Conservation (phyloP, 2,329 filamentous ascomycete genomes). For the Cladosporium oxysporum region DNA sequence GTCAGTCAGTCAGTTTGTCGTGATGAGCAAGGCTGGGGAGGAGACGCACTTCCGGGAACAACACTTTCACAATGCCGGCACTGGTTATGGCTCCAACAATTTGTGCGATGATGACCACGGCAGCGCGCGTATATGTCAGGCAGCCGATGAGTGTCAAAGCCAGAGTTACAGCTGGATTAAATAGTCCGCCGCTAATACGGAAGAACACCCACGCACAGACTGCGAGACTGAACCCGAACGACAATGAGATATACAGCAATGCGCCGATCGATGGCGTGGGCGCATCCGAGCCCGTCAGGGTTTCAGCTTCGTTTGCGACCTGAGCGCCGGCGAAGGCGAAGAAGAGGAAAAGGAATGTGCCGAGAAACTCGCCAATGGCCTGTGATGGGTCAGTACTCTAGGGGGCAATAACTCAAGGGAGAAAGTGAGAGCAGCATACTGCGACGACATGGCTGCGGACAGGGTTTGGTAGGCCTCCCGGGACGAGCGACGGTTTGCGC, state of each 20-base stretch:
- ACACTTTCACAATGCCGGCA: constrained; percentile 45
- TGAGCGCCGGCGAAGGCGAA: constrained; percentile 37
- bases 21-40: background rate
- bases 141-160: constrained; percentile 51
- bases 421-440: background rate
- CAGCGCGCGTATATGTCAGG: constrained; percentile 46
- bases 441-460: constrained; percentile 16
- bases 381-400: background rate
- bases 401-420: background rate
- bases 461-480: background rate
- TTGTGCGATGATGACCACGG: constrained; percentile 48
- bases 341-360: constrained; percentile 39
- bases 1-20: background rate
- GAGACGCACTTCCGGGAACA: constrained; percentile 44
- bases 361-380: constrained; percentile 25
- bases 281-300: constrained; percentile 16
- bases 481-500: constrained; percentile 14
- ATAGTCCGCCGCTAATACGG: constrained; percentile 39
- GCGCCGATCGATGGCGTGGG: constrained; percentile 21
- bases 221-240: constrained; percentile 40
- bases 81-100: constrained; percentile 48
- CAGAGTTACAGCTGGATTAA: constrained; percentile 48
- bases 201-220: constrained; percentile 43
- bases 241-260: constrained; percentile 38
- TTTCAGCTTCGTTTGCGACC: constrained; percentile 34